Percentiles rank a stretch among this genome's conserved stretches.
These are phyloP conservation scores for Aspergillus leporis DNA, from an alignment of 495 filamentous ascomycete species.

Conservation along the genomic window DNA sequence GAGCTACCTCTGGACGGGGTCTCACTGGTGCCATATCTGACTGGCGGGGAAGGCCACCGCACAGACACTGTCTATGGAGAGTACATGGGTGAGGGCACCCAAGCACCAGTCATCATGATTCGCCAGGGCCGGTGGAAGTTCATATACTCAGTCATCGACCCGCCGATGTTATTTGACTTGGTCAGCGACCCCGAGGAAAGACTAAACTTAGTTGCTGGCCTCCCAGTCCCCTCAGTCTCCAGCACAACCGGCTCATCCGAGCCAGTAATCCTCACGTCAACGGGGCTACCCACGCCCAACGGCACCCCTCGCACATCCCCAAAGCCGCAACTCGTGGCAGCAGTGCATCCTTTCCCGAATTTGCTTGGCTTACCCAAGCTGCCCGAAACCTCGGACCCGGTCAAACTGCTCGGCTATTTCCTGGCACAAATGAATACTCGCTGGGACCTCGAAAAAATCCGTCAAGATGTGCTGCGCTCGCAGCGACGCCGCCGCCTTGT, in stretches of 20 bases:
- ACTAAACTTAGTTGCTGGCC: conserved; percentile 60
- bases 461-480: conserved; percentile 62
- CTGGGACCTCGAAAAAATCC: conserved; percentile 76
- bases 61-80: conserved; percentile 82
- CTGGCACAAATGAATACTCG: conserved; percentile 60
- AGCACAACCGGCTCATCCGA: too few species aligned
- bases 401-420: conserved; percentile 56
- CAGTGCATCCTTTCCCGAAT: too few species aligned
- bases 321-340: too few species aligned
- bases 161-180: conserved; percentile 76
- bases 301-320: too few species aligned
- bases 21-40: conserved; percentile 69
- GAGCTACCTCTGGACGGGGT: conserved; percentile 75
- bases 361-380: conserved; percentile 23
- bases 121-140: conserved; percentile 81
- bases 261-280: too few species aligned
- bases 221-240: conserved; percentile 6
- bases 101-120: conserved; percentile 87
- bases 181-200: conserved; percentile 71
- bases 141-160: conserved; percentile 75
- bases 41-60: conserved; percentile 51
- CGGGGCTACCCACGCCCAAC: too few species aligned
- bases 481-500: conserved; percentile 72
- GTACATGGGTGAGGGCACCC: conserved; percentile 86
- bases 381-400: conserved; percentile 45